Conservation (phyloP, 2,329 filamentous ascomycete genomes). For the Claviceps monticola region DNA sequence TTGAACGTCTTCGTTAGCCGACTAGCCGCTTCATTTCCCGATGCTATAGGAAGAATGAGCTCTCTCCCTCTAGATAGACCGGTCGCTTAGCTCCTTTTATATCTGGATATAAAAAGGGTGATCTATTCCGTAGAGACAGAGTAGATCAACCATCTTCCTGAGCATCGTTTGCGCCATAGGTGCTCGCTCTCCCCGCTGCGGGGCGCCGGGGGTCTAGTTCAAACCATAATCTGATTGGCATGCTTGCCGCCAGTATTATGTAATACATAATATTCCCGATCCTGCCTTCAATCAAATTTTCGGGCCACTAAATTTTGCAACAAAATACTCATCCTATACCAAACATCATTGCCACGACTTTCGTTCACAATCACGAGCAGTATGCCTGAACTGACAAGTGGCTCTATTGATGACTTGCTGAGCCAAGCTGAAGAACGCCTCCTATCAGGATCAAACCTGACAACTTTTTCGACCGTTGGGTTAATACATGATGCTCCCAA, state of each 20-base stretch:
- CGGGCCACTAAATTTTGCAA: background rate
- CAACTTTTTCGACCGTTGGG: background rate
- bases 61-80: no score
- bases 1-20: no score
- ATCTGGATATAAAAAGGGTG: no score
- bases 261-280: background rate
- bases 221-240: background rate
- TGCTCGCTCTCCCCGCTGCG: no score
- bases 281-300: background rate
- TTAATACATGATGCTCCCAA: background rate
- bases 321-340: background rate
- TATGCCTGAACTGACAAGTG: background rate
- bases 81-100: no score
- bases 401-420: background rate
- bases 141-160: no score
- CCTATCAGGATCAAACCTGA: background rate
- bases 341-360: background rate
- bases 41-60: no score
- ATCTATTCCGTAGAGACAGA: no score
- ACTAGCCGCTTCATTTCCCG: no score
- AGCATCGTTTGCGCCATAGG: no score
- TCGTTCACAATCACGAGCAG: background rate
- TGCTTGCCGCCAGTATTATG: background rate
- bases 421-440: conserved; percentile 1
- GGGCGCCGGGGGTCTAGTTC: no score